Evolutionary conservation across 805 yeast genomes (phyloP).

Genomic region (Saccharomycopsis selenospora): DNA sequence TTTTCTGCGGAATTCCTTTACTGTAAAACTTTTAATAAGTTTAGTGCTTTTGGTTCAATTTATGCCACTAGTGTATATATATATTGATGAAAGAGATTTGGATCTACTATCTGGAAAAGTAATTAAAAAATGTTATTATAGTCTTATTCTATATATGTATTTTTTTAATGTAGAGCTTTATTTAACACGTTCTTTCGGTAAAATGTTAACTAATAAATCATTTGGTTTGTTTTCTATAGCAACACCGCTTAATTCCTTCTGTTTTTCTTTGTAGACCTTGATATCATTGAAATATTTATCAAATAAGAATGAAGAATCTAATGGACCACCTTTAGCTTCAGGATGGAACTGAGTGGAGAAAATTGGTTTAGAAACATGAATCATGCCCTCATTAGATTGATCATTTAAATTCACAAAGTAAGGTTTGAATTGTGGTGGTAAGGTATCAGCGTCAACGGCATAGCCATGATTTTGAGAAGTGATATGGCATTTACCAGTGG

Average conservation of each 20-base stretch:
- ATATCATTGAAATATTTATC: conserved; percentile 81
- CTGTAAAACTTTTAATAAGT: no score
- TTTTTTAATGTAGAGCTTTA: no score
- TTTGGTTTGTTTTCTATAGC: conserved; percentile 34
- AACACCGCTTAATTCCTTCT: conserved; percentile 36
- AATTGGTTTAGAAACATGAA: conserved; percentile 77
- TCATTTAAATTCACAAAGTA: conserved; percentile 92
- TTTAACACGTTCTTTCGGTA: conserved; percentile 58
- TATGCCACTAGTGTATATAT: no score
- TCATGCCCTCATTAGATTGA: conserved; percentile 96
- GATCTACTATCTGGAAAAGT: no score
- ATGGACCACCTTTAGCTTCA: conserved; percentile 98
- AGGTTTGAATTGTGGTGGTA: conserved; percentile 72
- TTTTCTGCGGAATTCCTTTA: no score
- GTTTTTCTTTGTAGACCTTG: conserved; percentile 43
- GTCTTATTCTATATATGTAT: no score
- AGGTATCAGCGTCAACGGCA: conserved; percentile 81
- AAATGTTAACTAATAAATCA: conserved; percentile 49
- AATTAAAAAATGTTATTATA: no score
- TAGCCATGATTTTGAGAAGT: conserved; percentile 99
- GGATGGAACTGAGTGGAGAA: conserved; percentile 99
- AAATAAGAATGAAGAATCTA: conserved; percentile 84
- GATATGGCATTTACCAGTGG: conserved; percentile 91
- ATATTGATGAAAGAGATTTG: no score
- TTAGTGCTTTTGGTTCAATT: no score